Conservation (phyloP, 1,284 basidiomycete species). For the Polyporus tsugae region DNA sequence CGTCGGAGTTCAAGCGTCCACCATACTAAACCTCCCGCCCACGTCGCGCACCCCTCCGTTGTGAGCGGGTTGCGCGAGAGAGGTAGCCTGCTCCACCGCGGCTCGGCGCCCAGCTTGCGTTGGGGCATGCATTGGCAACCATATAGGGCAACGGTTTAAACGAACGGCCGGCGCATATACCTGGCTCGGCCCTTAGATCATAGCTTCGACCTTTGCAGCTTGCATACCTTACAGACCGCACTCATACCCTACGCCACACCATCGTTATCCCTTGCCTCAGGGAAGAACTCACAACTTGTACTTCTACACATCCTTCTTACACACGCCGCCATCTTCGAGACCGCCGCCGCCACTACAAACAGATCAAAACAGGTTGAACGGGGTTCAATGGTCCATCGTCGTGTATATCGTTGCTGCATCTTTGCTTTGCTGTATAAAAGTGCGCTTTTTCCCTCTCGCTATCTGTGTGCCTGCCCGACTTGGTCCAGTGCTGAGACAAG, state of each 20-base stretch:
- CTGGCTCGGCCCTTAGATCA: constrained; percentile 11
- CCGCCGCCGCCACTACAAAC: neutral
- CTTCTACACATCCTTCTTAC: neutral
- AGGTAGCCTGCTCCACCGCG: neutral
- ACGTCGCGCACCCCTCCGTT: neutral
- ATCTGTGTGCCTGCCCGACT: neutral
- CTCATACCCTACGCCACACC: constrained; percentile 6
- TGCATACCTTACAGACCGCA: constrained; percentile 17
- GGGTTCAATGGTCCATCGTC: neutral
- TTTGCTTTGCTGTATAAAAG: constrained; percentile 23
- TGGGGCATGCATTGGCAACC: neutral
- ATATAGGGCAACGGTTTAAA: neutral
- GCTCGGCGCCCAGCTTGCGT: neutral
- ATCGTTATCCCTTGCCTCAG: neutral
- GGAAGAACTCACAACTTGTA: neutral
- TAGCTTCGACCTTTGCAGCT: neutral
- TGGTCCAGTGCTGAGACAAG: constrained; percentile 6
- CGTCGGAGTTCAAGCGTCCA: constrained; percentile 41
- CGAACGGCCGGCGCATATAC: constrained; percentile 11
- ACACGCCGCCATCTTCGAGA: constrained; percentile 2
- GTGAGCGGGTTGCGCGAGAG: neutral
- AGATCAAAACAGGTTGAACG: constrained; percentile 4
- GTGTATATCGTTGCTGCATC: constrained; percentile 13
- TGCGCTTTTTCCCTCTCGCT: constrained; percentile 9
- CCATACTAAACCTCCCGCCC: constrained; percentile 29